Conservation (phyloP, 306 rosid species). For the Quercus aquifolioides region DNA sequence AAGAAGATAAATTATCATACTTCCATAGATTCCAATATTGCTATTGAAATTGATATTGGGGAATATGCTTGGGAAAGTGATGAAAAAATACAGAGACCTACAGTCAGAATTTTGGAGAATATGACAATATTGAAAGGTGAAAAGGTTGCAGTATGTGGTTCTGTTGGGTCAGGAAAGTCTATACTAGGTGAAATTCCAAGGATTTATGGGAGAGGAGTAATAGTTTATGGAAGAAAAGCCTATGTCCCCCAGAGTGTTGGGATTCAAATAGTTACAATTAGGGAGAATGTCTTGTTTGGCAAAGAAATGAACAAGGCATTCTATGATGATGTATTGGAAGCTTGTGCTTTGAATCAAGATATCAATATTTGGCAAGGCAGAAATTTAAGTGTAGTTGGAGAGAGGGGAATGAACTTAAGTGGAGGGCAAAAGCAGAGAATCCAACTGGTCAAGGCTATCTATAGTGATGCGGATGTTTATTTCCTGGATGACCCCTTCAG, state of each 20-base stretch:
- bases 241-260: slow-evolving; percentile 90
- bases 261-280: slow-evolving; percentile 85
- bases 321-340: slow-evolving; percentile 62
- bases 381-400: slow-evolving; percentile 67
- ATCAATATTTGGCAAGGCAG: slow-evolving; percentile 66
- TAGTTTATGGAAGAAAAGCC: slow-evolving; percentile 58
- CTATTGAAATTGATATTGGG: slow-evolving; percentile 55
- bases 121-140: slow-evolving; percentile 52
- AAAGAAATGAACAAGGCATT: slow-evolving; percentile 48
- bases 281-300: slow-evolving; percentile 84
- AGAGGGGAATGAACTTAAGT: slow-evolving; percentile 87
- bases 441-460: slow-evolving; percentile 88
- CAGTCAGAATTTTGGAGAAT: slow-evolving; percentile 46
- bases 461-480: slow-evolving; percentile 75
- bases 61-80: slow-evolving; percentile 74
- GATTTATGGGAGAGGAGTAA: slow-evolving; percentile 54
- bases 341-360: slow-evolving; percentile 79
- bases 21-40: slow-evolving; percentile 32
- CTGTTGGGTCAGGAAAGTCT: slow-evolving; percentile 87
- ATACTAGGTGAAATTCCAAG: slow-evolving; percentile 81
- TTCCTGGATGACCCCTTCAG: slow-evolving; percentile 94
- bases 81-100: slow-evolving; percentile 45
- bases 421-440: slow-evolving; percentile 90
- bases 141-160: slow-evolving; percentile 86
- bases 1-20: slow-evolving; percentile 31